Evolutionary conservation across 345 rosid genomes (phyloP).

Genomic region (Isatis tinctoria): DNA sequence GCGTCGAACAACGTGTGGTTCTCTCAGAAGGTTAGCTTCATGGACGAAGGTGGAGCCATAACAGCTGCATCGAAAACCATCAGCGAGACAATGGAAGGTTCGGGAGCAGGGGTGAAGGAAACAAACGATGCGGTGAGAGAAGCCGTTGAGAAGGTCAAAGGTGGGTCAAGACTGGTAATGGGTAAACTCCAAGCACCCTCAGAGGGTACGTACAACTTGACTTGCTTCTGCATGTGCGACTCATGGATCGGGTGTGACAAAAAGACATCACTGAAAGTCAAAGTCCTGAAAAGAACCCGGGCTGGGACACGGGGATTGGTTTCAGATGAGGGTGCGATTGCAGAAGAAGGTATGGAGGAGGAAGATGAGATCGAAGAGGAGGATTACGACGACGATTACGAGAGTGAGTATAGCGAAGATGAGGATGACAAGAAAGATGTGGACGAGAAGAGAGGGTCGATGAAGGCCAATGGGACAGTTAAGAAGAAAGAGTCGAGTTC

Average conservation of each 20-base stretch:
- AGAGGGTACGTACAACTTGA: conserved; percentile 85
- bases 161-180: conserved; percentile 83
- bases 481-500: conserved; percentile 53
- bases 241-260: conserved; percentile 95
- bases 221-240: conserved; percentile 85
- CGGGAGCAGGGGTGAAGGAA: conserved; percentile 77
- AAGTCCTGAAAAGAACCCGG: conserved; percentile 77
- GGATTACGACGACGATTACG: conserved; percentile 82
- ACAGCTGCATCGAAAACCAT: conserved; percentile 84
- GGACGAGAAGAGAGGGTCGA: conserved; percentile 58
- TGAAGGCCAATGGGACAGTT: conserved; percentile 61
- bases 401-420: conserved; percentile 92
- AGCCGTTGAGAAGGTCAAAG: conserved; percentile 74
- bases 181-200: conserved; percentile 84
- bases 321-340: conserved; percentile 62
- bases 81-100: conserved; percentile 89
- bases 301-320: conserved; percentile 69
- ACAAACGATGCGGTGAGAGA: conserved; percentile 57
- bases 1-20: conserved; percentile 84
- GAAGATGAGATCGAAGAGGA: conserved; percentile 91
- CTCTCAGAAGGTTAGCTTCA: conserved; percentile 86
- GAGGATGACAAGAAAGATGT: conserved; percentile 66
- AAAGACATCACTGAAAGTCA: conserved; percentile 62
- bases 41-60: conserved; percentile 85
- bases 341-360: conserved; percentile 90